Percentiles rank a stretch among this genome's conserved stretches.
phyloP scores from a whole-genome alignment of 1,139 yeast genomes.

The Entelexis paramagnoliae region DNA sequence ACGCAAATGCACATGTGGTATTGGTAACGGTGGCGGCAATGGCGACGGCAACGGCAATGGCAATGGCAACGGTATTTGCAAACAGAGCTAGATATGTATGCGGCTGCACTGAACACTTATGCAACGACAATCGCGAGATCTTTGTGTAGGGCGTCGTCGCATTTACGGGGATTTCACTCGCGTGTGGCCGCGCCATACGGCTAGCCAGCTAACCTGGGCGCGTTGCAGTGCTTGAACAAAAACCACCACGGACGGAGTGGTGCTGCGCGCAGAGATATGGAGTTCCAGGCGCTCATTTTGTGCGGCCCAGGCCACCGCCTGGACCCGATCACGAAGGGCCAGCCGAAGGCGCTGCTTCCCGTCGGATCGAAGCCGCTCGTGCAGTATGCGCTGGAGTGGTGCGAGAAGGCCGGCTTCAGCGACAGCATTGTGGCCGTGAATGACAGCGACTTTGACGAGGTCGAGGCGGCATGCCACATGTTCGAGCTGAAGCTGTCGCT shows the following conservation, averaged over 20 bases:
- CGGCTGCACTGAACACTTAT: no score
- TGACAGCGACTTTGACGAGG: constrained; percentile 14
- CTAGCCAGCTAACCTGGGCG: background rate
- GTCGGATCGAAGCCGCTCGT: constrained; percentile 87
- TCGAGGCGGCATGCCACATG: constrained; percentile 13
- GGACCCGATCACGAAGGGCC: constrained; percentile 54
- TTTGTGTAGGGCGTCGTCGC: no score
- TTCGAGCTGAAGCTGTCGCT: constrained; percentile 11
- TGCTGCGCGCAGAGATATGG: constrained; percentile 41
- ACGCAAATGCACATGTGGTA: no score
- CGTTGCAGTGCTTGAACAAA: no score
- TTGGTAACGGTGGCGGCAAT: no score
- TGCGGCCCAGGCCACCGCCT: constrained; percentile 76
- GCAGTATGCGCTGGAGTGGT: constrained; percentile 84
- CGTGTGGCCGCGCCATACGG: background rate
- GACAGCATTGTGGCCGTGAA: constrained; percentile 19
- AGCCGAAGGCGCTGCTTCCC: constrained; percentile 78
- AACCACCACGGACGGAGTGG: background rate
- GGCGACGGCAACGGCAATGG: no score
- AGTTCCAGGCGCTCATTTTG: constrained; percentile 78
- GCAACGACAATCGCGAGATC: no score
- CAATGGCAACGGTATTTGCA: no score
- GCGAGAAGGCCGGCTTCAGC: constrained; percentile 53
- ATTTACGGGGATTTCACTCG: no score
- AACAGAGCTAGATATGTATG: no score